phyloP scores from a whole-genome alignment of 164 flowering plant species.

The Malania oleifera region DNA sequence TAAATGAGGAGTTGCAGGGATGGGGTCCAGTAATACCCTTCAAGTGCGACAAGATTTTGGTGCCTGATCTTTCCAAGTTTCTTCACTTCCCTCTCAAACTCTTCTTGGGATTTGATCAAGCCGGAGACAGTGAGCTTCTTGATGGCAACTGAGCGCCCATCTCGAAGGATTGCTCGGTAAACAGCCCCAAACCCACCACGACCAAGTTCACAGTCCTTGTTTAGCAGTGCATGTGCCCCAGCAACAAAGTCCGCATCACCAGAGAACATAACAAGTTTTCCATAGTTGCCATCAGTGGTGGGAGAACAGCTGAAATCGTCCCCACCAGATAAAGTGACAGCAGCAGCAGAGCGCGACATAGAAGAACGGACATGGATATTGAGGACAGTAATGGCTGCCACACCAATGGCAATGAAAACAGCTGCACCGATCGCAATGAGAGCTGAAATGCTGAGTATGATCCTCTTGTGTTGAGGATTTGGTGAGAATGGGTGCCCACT shows the following conservation, averaged over 20 bases:
- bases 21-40: conserved; percentile 94
- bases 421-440: conserved; percentile 96
- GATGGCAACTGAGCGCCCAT: conserved; percentile 78
- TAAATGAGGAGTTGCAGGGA: conserved; percentile 82
- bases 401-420: conserved; percentile 77
- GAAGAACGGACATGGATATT: conserved; percentile 69
- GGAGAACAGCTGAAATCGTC: conserved; percentile 72
- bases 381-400: conserved; percentile 71
- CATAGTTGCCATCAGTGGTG: conserved; percentile 68
- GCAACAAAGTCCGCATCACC: conserved; percentile 76
- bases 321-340: conserved; percentile 51
- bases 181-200: conserved; percentile 96
- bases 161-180: conserved; percentile 60
- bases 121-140: conserved; percentile 86
- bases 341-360: conserved; percentile 55
- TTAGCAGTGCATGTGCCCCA: conserved; percentile 78
- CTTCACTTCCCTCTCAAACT: conserved; percentile 81
- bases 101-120: conserved; percentile 80
- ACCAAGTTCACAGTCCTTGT: conserved; percentile 89
- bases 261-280: conserved; percentile 91
- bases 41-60: conserved; percentile 65
- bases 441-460: conserved; percentile 88
- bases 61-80: conserved; percentile 73
- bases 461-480: conserved; percentile 56
- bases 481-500: conserved; percentile 33